phyloP scores from a whole-genome alignment of 2,329 filamentous ascomycete species.

The Tolypocladium paradoxum region DNA sequence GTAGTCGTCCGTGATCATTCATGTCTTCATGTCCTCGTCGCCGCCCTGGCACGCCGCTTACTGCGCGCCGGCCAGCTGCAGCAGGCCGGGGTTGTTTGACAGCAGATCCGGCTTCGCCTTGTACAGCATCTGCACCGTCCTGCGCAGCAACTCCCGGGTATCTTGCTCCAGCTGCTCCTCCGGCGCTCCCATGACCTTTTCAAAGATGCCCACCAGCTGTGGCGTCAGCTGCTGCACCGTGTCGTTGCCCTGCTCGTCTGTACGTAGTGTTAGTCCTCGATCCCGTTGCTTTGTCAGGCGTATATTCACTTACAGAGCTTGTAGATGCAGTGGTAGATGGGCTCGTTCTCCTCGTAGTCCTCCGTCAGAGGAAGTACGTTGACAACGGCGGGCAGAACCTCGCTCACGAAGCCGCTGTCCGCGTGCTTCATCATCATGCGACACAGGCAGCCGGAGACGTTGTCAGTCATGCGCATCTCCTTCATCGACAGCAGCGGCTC shows the following conservation, averaged over 20 bases:
- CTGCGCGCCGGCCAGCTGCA: constrained; percentile 18
- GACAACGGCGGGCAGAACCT: constrained; percentile 74
- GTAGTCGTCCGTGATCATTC: background rate
- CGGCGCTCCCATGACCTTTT: constrained; percentile 59
- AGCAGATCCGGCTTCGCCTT: constrained; percentile 23
- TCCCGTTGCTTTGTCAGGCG: background rate
- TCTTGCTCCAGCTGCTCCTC: constrained; percentile 66
- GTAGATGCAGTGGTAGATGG: constrained; percentile 83
- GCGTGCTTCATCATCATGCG: constrained; percentile 87
- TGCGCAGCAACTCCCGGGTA: constrained; percentile 55
- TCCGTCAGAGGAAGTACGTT: constrained; percentile 77
- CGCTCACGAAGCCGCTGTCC: constrained; percentile 66
- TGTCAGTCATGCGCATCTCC: constrained; percentile 78
- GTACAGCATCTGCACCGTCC: constrained; percentile 45
- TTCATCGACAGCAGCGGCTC: constrained; percentile 72
- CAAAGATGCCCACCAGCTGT: constrained; percentile 58
- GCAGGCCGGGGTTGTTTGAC: constrained; percentile 18
- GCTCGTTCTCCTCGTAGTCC: constrained; percentile 93
- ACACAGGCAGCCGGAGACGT: constrained; percentile 81
- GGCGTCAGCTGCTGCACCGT: constrained; percentile 61
- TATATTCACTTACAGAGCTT: constrained; percentile 57
- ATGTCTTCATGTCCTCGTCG: constrained; percentile 1
- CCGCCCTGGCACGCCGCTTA: background rate
- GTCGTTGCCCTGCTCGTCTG: constrained; percentile 56
- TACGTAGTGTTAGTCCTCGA: constrained; percentile 9